Evolutionary conservation across 345 rosid genomes (phyloP).

Genomic region (Camelina laxa): DNA sequence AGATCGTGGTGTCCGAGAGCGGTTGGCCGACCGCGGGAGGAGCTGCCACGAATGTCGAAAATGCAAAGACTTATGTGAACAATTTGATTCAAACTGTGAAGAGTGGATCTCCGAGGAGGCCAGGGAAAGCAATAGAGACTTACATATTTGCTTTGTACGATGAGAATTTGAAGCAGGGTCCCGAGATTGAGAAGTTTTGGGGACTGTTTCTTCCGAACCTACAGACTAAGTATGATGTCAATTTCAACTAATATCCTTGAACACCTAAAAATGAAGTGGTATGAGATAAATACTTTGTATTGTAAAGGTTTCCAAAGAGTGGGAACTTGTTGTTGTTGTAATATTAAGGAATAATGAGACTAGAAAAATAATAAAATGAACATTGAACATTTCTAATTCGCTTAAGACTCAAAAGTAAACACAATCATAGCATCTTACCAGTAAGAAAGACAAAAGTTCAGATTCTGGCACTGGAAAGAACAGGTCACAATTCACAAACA

Average conservation of each 20-base stretch:
- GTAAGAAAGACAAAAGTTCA: neutral
- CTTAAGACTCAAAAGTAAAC: neutral
- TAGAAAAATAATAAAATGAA: constrained; percentile 14
- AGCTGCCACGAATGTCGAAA: constrained; percentile 44
- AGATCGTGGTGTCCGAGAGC: constrained; percentile 62
- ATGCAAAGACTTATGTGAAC: constrained; percentile 59
- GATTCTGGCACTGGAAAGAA: neutral
- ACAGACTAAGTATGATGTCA: constrained; percentile 54
- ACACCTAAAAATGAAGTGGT: neutral
- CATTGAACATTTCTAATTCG: no score
- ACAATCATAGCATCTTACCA: neutral
- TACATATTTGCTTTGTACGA: constrained; percentile 69
- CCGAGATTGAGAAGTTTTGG: constrained; percentile 57
- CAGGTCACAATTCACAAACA: neutral
- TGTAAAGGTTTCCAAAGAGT: constrained; percentile 13
- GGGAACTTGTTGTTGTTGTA: constrained; percentile 8
- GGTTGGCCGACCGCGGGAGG: constrained; percentile 74
- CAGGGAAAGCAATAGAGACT: constrained; percentile 57
- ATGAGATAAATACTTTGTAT: constrained; percentile 14
- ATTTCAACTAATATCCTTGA: constrained; percentile 44
- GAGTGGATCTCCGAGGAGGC: constrained; percentile 50
- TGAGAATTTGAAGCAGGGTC: constrained; percentile 52
- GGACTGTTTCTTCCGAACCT: constrained; percentile 59
- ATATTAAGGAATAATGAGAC: constrained; percentile 26
- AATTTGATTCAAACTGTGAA: constrained; percentile 61